These are phyloP conservation scores for Eucalyptus marginata DNA, from an alignment of 345 rosid genomes.

Conservation along the genomic window DNA sequence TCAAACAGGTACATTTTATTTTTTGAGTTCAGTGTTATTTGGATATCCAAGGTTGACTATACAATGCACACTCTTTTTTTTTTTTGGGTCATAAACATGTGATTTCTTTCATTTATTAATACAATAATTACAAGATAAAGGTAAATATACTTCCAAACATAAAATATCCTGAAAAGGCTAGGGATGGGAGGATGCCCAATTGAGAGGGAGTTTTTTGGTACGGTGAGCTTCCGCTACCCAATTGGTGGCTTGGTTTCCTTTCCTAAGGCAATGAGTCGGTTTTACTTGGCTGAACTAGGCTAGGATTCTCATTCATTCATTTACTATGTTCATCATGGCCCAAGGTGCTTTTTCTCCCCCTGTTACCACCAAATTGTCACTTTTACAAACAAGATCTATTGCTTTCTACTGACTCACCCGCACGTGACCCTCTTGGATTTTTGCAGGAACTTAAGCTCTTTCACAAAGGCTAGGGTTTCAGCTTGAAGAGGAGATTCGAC, in stretches of 20 bases:
- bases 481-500: too few species aligned
- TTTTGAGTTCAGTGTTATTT: background rate
- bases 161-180: fast-evolving
- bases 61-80: background rate
- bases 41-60: background rate
- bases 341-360: too few species aligned
- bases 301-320: fast-evolving
- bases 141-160: fast-evolving
- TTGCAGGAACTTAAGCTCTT: fast-evolving
- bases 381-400: too few species aligned
- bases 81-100: fast-evolving
- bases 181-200: too few species aligned
- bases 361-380: too few species aligned
- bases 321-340: too few species aligned
- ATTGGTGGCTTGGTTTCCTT: fast-evolving
- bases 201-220: too few species aligned
- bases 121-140: fast-evolving
- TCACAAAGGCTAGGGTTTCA: too few species aligned
- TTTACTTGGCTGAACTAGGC: fast-evolving
- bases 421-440: too few species aligned
- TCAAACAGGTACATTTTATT: background rate
- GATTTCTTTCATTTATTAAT: too few species aligned
- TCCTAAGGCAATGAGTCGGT: fast-evolving
- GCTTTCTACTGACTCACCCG: fast-evolving
- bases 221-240: too few species aligned